phyloP scores from a whole-genome alignment of 345 rosid species.

The Corchorus capsularis region DNA sequence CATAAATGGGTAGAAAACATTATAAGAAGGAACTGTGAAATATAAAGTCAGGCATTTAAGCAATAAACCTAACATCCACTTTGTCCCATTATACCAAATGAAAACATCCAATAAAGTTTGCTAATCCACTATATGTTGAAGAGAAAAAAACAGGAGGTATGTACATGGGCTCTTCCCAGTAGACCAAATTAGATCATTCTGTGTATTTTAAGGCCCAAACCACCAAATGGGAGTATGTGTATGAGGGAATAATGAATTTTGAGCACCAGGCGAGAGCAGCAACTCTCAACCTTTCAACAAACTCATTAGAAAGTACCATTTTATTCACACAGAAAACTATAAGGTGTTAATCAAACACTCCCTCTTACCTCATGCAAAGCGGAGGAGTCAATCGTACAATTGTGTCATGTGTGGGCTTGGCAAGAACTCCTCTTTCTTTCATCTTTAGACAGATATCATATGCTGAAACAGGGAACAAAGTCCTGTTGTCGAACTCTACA shows the following conservation, averaged over 20 bases:
- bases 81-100: neutral
- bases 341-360: conserved; percentile 6
- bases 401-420: conserved; percentile 89
- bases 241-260: too few relatives aligned
- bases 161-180: neutral
- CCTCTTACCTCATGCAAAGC: conserved; percentile 75
- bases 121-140: neutral
- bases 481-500: conserved; percentile 65
- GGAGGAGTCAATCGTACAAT: conserved; percentile 96
- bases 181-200: neutral
- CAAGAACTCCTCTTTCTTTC: conserved; percentile 90
- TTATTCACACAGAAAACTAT: neutral
- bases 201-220: neutral
- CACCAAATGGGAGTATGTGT: neutral
- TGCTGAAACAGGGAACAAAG: conserved; percentile 74
- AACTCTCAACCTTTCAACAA: too few relatives aligned
- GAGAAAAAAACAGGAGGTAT: neutral
- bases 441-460: conserved; percentile 85
- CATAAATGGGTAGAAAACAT: neutral
- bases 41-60: neutral
- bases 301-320: too few relatives aligned
- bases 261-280: too few relatives aligned
- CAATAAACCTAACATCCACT: neutral
- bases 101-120: neutral
- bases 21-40: neutral